phyloP scores from a whole-genome alignment of 1,284 basidiomycete species.

The Athelia sp. region DNA sequence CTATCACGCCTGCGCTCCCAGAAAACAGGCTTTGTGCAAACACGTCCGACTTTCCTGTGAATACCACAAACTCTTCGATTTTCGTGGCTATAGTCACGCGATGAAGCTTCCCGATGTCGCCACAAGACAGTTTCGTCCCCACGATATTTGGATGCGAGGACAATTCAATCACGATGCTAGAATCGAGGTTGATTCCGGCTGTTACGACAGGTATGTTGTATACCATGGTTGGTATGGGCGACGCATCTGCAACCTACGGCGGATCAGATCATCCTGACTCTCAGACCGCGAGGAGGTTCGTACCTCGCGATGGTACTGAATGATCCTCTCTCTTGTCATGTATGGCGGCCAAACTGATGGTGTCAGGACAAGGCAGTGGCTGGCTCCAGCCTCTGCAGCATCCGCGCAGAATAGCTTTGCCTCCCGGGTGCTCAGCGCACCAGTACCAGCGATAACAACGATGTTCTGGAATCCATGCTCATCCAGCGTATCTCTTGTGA shows the following conservation, averaged over 20 bases:
- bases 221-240: conserved; percentile 82
- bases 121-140: conserved; percentile 85
- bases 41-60: conserved; percentile 61
- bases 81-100: conserved; percentile 60
- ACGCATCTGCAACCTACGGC: conserved; percentile 70
- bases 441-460: conserved; percentile 82
- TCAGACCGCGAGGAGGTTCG: conserved; percentile 21
- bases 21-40: conserved; percentile 67
- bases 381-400: conserved; percentile 78
- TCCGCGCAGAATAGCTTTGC: conserved; percentile 77
- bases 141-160: conserved; percentile 85
- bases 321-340: conserved; percentile 58
- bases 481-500: conserved; percentile 73
- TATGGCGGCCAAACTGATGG: conserved; percentile 63
- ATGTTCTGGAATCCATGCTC: conserved; percentile 63
- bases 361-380: conserved; percentile 71
- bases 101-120: conserved; percentile 79
- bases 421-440: conserved; percentile 76
- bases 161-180: conserved; percentile 71
- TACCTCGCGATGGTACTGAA: conserved; percentile 62
- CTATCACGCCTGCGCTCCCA: conserved; percentile 67
- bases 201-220: conserved; percentile 88
- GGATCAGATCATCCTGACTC: conserved; percentile 17
- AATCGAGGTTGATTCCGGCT: conserved; percentile 83
- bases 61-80: conserved; percentile 52